Evolutionary conservation across 805 yeast genomes (phyloP), one percentile per base, ranked within the genome.

Genomic region (Ogataea methanolica): DNA sequence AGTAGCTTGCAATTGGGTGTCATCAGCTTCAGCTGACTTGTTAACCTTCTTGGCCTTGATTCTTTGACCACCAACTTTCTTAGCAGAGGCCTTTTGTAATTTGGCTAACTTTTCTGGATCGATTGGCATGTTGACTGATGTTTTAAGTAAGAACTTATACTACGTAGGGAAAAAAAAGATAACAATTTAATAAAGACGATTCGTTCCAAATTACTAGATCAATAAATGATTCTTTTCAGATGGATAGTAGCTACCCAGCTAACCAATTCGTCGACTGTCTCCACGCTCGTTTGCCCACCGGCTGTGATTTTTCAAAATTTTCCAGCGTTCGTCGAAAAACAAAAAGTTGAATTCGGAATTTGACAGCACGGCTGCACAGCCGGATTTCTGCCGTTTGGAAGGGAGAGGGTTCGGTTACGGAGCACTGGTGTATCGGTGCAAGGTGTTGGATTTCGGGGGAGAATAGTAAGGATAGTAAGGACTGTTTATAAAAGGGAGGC

Each of bases 41-140:
- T 73, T 74, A 60, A 74, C 67, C 78, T 89, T 88, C 81, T 86
- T 86, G 70, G 87, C 85, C 81, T 88, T 88, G 69, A 96, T 85
- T 80, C 99, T 90, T 70, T 91, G 85, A 65, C 68, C 74, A 65
- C 91, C 94, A 62, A 85, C 83, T 67, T 94, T 91, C 76, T 79
- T 84, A 72, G 87, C 79, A 65, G 87, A 80, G 60, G 85, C 78
- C 73, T 87, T 88, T 71, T 89, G 95, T 71, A 91, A 80, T 76
- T 87, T 89, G 63, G 96, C 96, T 76, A 86, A 76, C 76, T 88
- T 89, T 73, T 85, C 96, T 76, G 91, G 96, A 75, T 90, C 96
- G 71, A 86, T 78, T 72, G 91, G 91, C 95, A 86, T 86, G 31
- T 35, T 39, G 17, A 29, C 2, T 17, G 29, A 35, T 8, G 15